These are phyloP conservation scores for Urtica urens DNA, from an alignment of 306 rosid genomes.

Conservation along the genomic window DNA sequence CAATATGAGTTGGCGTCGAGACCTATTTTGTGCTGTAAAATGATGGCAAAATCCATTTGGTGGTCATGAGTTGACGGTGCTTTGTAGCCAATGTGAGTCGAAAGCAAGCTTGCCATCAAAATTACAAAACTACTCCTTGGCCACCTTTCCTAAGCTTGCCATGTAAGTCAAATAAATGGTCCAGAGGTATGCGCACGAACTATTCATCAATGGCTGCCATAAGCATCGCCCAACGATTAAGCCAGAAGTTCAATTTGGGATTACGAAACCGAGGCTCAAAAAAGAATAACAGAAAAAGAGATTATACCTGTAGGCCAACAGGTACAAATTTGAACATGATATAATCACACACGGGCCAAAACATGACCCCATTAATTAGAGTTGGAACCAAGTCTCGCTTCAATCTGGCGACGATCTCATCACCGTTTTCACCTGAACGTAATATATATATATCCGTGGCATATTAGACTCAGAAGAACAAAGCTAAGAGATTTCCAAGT, in stretches of 20 bases:
- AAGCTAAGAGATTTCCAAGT: neutral
- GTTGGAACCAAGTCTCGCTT: slow-evolving; percentile 65
- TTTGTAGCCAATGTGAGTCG: too few relatives aligned
- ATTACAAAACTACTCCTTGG: slow-evolving; percentile 2
- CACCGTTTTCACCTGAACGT: slow-evolving; percentile 45
- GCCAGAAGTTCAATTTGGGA: neutral
- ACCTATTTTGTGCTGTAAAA: too few relatives aligned
- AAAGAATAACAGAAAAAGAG: too few relatives aligned
- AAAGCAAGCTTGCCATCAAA: neutral
- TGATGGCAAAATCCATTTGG: too few relatives aligned
- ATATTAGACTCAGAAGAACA: too few relatives aligned
- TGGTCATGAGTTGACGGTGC: too few relatives aligned
- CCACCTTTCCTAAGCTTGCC: slow-evolving; percentile 45
- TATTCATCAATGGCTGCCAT: slow-evolving; percentile 64
- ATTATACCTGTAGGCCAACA: slow-evolving; percentile 59
- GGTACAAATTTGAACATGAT: slow-evolving; percentile 51
- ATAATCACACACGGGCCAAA: slow-evolving; percentile 70
- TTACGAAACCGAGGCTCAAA: neutral
- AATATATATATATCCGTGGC: too few relatives aligned
- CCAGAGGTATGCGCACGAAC: slow-evolving; percentile 60
- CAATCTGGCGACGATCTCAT: slow-evolving; percentile 40
- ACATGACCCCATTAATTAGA: slow-evolving; percentile 36
- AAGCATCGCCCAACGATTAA: slow-evolving; percentile 6
- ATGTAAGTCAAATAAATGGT: slow-evolving; percentile 63
- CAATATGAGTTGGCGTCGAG: too few relatives aligned